Conservation (phyloP, 179 eudicot genomes). For the Spinacia oleracea region DNA sequence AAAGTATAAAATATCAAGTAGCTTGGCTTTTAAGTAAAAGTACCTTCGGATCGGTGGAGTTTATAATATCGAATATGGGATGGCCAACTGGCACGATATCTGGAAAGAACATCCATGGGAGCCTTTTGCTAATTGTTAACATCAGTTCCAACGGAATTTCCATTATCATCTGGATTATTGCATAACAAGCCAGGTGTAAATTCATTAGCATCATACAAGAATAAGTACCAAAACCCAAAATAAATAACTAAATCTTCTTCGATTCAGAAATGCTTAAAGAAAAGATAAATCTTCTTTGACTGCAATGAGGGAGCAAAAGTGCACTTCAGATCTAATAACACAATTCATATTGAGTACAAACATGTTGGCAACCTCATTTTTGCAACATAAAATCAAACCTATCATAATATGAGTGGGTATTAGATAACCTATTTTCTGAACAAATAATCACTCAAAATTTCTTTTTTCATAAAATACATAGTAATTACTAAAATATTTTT, state of each 20-base stretch:
- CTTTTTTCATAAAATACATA: too few species aligned
- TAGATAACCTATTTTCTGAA: too few species aligned
- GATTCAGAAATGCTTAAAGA: not conserved
- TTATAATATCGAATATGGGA: slow-evolving; percentile 94
- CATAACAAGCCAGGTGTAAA: slow-evolving; percentile 8
- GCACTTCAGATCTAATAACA: not conserved
- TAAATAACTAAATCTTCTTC: not conserved
- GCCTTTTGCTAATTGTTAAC: slow-evolving; percentile 86
- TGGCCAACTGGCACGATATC: slow-evolving; percentile 92
- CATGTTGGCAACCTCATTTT: too few species aligned
- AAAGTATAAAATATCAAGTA: not conserved
- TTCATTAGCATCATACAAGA: slow-evolving; percentile 3
- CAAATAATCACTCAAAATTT: too few species aligned
- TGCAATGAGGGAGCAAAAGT: not conserved
- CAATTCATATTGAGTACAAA: too few species aligned
- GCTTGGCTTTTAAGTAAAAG: not conserved
- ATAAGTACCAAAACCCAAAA: not conserved
- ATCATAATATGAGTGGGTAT: too few species aligned
- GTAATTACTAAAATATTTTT: too few species aligned
- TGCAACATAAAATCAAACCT: not conserved
- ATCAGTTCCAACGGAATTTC: slow-evolving; percentile 94
- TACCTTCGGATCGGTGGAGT: slow-evolving; percentile 94
- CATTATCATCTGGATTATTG: slow-evolving; percentile 74
- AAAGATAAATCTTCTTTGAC: not conserved
- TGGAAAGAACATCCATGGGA: slow-evolving; percentile 99